phyloP scores from a whole-genome alignment of 805 yeast genomes.

The Saturnispora ahearnii region DNA sequence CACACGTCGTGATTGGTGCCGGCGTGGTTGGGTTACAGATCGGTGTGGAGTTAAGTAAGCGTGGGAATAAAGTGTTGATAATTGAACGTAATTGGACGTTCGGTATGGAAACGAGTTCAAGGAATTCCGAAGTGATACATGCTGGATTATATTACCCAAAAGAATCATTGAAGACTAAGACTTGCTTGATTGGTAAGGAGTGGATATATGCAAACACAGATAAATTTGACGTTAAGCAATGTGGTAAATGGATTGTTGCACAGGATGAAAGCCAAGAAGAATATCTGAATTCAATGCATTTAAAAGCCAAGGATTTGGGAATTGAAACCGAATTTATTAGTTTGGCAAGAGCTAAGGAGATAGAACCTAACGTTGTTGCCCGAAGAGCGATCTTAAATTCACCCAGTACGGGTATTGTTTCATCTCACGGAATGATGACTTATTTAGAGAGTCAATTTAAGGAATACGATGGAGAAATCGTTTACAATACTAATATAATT shows the following conservation, averaged over 20 bases:
- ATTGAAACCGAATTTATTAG: not conserved
- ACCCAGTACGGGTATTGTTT: slow-evolving; percentile 77
- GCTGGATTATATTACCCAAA: slow-evolving; percentile 81
- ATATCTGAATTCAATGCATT: slow-evolving; percentile 47
- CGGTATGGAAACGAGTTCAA: slow-evolving; percentile 79
- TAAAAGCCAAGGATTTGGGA: not conserved
- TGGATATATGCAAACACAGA: slow-evolving; percentile 46
- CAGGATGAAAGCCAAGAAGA: slow-evolving; percentile 58
- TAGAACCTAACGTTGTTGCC: not conserved
- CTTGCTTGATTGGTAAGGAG: slow-evolving; percentile 71
- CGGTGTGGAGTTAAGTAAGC: not conserved
- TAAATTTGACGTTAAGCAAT: slow-evolving; percentile 50
- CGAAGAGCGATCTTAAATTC: slow-evolving; percentile 36
- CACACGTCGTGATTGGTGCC: slow-evolving; percentile 17
- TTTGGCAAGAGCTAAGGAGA: not conserved
- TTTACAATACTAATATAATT: slow-evolving; percentile 22
- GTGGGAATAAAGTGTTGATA: slow-evolving; percentile 42
- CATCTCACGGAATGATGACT: slow-evolving; percentile 68
- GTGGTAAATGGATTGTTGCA: slow-evolving; percentile 88
- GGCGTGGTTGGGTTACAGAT: slow-evolving; percentile 9
- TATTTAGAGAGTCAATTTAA: slow-evolving; percentile 49
- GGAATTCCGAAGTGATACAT: slow-evolving; percentile 90
- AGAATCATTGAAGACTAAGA: slow-evolving; percentile 52
- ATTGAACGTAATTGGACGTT: slow-evolving; percentile 57
- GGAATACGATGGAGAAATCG: slow-evolving; percentile 50